phyloP scores from a whole-genome alignment of 352 stramenopile genomes.

The Pythium dissimile region DNA sequence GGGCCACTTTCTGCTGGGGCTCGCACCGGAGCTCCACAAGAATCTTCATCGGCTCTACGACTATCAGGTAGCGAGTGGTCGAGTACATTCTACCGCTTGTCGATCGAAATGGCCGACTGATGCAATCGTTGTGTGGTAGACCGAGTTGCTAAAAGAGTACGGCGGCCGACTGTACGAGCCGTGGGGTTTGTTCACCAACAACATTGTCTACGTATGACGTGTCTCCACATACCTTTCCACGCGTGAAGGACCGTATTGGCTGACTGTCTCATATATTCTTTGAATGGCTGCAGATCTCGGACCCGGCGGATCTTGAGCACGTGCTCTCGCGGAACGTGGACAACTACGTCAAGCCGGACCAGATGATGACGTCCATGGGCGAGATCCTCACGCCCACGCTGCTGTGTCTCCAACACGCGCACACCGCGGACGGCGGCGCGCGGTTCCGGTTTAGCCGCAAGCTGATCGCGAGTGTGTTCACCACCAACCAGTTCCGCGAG shows the following conservation, averaged over 20 bases:
- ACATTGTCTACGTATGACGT: conserved; percentile 16
- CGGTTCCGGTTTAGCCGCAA: conserved; percentile 76
- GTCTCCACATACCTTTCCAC: neutral
- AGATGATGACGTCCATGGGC: conserved; percentile 47
- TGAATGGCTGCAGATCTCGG: conserved; percentile 9
- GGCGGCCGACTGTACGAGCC: conserved; percentile 50
- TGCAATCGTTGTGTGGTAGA: conserved; percentile 13
- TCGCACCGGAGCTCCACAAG: conserved; percentile 43
- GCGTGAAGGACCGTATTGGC: conserved; percentile 7
- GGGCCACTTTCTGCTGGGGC: conserved; percentile 44
- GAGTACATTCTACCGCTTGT: neutral
- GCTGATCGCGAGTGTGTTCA: conserved; percentile 85
- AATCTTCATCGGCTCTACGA: conserved; percentile 53
- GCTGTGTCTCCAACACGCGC: conserved; percentile 56
- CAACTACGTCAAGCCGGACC: conserved; percentile 70
- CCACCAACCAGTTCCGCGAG: conserved; percentile 44
- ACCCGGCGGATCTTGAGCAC: conserved; percentile 60
- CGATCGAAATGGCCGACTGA: no score
- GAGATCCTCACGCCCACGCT: conserved; percentile 65
- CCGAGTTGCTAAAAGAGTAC: conserved; percentile 34
- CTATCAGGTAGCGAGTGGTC: conserved; percentile 19
- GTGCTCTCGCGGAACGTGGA: conserved; percentile 52
- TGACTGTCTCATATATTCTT: conserved; percentile 24
- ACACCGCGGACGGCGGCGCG: conserved; percentile 43
- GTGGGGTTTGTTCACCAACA: conserved; percentile 58